These are phyloP conservation scores for Iris macrosiphon DNA, from an alignment of 106 monocot species.

Conservation along the genomic window DNA sequence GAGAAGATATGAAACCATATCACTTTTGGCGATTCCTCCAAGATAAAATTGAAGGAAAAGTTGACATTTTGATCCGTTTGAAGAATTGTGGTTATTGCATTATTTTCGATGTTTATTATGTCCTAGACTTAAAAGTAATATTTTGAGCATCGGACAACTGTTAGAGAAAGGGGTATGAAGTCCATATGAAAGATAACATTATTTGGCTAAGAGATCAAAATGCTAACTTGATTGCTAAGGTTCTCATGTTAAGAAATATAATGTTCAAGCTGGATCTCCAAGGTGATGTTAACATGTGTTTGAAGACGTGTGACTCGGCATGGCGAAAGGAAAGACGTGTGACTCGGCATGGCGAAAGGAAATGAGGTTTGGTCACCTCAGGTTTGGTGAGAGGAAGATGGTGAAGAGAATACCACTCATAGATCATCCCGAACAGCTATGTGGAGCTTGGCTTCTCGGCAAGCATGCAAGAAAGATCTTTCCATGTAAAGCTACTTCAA, in stretches of 20 bases:
- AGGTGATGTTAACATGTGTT: too few species aligned
- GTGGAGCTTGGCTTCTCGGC: conserved; percentile 6
- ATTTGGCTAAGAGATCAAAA: neutral
- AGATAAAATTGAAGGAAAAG: neutral
- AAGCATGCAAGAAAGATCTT: conserved; percentile 5
- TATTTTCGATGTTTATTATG: neutral
- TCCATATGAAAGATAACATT: neutral
- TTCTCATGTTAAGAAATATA: too few species aligned
- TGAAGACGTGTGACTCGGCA: too few species aligned
- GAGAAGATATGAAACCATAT: too few species aligned
- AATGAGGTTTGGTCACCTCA: neutral
- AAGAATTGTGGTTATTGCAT: neutral
- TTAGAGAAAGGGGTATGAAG: neutral
- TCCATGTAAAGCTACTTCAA: neutral
- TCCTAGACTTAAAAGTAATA: neutral
- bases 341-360: too few species aligned
- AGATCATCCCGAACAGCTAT: neutral
- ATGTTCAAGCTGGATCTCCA: too few species aligned
- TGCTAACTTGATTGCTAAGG: too few species aligned
- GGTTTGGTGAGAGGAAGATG: neutral
- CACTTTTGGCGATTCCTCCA: neutral
- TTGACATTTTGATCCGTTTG: neutral
- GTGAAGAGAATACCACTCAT: neutral
- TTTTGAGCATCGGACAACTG: neutral
- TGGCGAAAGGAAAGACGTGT: too few species aligned